Evolutionary conservation across 1,284 basidiomycete genomes (phyloP).

Genomic region (Earliella scabrosa): DNA sequence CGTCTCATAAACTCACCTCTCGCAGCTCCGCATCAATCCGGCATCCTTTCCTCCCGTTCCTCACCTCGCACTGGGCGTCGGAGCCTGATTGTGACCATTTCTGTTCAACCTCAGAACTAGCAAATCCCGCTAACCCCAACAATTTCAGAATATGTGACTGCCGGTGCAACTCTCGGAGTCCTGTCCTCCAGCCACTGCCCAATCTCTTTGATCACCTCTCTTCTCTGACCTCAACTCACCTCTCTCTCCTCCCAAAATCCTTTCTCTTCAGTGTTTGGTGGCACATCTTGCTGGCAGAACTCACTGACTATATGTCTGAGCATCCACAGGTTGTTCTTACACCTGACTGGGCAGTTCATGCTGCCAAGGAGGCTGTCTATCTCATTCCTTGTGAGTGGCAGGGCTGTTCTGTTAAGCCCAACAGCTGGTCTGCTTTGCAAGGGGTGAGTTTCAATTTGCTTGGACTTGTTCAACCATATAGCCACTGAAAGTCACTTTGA

Average conservation of each 20-base stretch:
- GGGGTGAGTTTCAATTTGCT: constrained; percentile 17
- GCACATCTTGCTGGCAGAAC: background rate
- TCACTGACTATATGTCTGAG: no score
- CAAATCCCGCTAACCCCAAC: constrained; percentile 8
- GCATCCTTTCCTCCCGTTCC: background rate
- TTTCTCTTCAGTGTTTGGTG: no score
- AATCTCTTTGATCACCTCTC: background rate
- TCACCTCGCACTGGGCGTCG: background rate
- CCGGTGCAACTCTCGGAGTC: background rate
- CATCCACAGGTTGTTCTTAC: constrained; percentile 1
- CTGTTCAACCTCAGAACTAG: background rate
- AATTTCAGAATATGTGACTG: constrained; percentile 1
- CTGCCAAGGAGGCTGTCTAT: constrained; percentile 23
- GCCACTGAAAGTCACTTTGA: background rate
- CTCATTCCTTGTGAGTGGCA: constrained; percentile 24
- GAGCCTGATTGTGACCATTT: background rate
- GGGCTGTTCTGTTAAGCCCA: constrained; percentile 20
- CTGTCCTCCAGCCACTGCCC: background rate
- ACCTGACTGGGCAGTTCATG: constrained; percentile 9
- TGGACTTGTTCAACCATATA: background rate
- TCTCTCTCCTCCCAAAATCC: background rate
- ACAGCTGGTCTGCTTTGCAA: constrained; percentile 26
- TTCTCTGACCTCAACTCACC: background rate
- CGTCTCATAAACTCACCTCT: background rate
- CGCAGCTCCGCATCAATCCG: background rate